A percentile compares a stretch with the other conserved stretches of the same genome.
Evolutionary conservation across 1,284 basidiomycete species (phyloP).

Genomic region (Naganishia sp.): DNA sequence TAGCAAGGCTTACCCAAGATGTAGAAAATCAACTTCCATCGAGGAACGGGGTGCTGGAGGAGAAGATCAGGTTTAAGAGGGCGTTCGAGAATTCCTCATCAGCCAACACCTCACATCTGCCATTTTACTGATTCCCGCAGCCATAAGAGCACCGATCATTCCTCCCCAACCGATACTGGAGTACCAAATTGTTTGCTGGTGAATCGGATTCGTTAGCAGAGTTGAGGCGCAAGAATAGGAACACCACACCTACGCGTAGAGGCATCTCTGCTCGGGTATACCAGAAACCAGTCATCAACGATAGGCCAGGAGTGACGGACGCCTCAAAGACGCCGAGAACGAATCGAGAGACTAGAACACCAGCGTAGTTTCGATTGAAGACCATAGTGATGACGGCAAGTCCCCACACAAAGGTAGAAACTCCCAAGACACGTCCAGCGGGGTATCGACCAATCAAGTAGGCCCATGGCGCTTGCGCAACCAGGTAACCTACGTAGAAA

Average conservation of each 20-base stretch:
- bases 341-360: constrained; percentile 43
- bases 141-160: constrained; percentile 50
- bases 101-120: constrained; percentile 1
- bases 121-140: constrained; percentile 44
- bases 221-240: not conserved
- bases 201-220: not conserved
- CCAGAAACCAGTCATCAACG: constrained; percentile 48
- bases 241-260: constrained; percentile 30
- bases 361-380: constrained; percentile 39
- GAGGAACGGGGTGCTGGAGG: constrained; percentile 35
- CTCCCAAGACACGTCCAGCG: constrained; percentile 46
- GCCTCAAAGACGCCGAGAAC: constrained; percentile 48
- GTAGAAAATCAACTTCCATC: constrained; percentile 49
- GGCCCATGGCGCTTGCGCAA: constrained; percentile 43
- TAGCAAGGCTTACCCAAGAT: constrained; percentile 39
- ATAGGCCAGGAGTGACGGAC: constrained; percentile 49
- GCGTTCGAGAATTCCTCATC: not conserved
- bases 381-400: constrained; percentile 32
- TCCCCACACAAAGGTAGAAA: constrained; percentile 49
- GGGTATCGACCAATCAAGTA: constrained; percentile 45
- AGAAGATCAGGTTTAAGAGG: not conserved
- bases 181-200: constrained; percentile 49
- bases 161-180: constrained; percentile 49
- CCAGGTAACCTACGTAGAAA: constrained; percentile 47
- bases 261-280: constrained; percentile 45